phyloP scores from a whole-genome alignment of 1,284 basidiomycete genomes.

The Leccinum insolens region DNA sequence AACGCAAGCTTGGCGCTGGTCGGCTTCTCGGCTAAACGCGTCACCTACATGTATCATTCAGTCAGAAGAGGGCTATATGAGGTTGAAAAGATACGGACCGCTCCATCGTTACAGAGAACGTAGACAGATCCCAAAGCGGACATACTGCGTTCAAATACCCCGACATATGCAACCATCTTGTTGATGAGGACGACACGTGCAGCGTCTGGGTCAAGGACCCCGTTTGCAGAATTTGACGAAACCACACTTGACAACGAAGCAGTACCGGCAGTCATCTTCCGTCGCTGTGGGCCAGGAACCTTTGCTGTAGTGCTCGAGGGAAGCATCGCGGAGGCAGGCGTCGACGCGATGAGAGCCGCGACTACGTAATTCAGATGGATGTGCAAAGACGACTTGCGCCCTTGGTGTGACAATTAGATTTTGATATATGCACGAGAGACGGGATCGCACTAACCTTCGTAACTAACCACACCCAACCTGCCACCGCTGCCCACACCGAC shows the following conservation, averaged over 20 bases:
- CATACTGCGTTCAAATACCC: constrained; percentile 78
- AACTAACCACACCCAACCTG: constrained; percentile 85
- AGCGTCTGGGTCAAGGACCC: constrained; percentile 60
- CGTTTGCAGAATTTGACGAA: constrained; percentile 40
- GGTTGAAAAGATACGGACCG: constrained; percentile 47
- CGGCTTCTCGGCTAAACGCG: constrained; percentile 77
- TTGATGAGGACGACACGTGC: constrained; percentile 91
- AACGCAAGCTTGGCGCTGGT: constrained; percentile 81
- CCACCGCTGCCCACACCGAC: constrained; percentile 87
- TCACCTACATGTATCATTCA: constrained; percentile 48
- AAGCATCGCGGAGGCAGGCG: not conserved
- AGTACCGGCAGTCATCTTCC: constrained; percentile 22
- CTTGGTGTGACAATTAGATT: constrained; percentile 34
- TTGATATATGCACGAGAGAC: not conserved
- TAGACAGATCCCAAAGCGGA: constrained; percentile 81
- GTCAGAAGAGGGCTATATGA: not conserved
- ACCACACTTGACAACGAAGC: constrained; percentile 42
- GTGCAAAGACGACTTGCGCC: constrained; percentile 71
- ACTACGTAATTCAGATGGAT: constrained; percentile 83
- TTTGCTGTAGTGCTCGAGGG: constrained; percentile 47
- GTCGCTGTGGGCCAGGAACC: constrained; percentile 18
- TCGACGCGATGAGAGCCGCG: constrained; percentile 72
- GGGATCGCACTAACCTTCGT: constrained; percentile 66
- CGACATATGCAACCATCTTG: constrained; percentile 86
- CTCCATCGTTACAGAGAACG: constrained; percentile 75